Conservation (phyloP, 2,329 filamentous ascomycete genomes). For the Trichoderma asperellum region DNA sequence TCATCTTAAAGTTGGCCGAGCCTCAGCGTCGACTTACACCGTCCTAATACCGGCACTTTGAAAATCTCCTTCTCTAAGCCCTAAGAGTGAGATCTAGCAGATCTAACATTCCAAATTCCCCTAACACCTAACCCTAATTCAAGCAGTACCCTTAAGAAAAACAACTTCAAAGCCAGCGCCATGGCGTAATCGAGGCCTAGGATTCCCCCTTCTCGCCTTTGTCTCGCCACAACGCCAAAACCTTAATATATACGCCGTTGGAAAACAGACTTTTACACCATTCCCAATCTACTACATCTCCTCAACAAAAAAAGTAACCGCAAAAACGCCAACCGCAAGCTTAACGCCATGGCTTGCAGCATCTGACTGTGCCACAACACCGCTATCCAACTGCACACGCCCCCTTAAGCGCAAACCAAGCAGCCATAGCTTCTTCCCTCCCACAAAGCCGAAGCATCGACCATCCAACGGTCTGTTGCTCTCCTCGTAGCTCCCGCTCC, state of each 20-base stretch:
- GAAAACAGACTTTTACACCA: constrained; percentile 5
- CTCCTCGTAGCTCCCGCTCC: constrained; percentile 7
- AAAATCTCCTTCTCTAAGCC: neutral
- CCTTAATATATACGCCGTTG: neutral
- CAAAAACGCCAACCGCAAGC: neutral
- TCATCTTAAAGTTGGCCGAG: constrained; percentile 11
- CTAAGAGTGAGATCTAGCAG: neutral
- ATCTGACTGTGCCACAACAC: neutral
- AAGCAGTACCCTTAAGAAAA: neutral
- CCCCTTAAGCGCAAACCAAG: neutral
- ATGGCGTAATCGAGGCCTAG: neutral
- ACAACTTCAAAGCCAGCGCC: neutral
- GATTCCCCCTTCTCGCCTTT: neutral
- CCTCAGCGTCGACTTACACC: neutral
- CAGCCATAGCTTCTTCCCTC: neutral
- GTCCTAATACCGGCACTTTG: neutral
- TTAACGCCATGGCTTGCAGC: neutral
- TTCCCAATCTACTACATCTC: neutral
- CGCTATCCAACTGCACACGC: neutral
- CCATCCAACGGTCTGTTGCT: neutral
- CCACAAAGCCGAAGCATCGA: neutral
- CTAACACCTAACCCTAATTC: neutral
- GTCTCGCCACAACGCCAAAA: neutral
- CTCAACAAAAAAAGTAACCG: constrained; percentile 3
- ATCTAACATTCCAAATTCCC: neutral